Base-by-base conservation (phyloP, 768 basidiomycete genomes). In the Hygrophorus russula region DNA sequence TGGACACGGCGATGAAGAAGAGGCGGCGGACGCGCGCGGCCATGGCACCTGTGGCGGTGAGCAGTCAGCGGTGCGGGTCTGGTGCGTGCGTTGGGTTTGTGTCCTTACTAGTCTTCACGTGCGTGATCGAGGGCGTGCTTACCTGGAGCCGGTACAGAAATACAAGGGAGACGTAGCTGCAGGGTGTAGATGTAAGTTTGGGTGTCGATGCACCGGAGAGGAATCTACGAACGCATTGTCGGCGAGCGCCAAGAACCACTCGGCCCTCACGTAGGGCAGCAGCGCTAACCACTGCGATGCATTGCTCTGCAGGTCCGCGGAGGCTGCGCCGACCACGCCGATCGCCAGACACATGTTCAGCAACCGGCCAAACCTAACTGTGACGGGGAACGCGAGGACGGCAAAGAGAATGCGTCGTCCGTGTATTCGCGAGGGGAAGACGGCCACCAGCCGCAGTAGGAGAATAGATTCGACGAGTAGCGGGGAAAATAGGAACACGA, bases 401-500 rank as follows among this genome's bases (percentile, higher is more conserved):
- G 42, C 39, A 6, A 53, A 24, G 24, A 24, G 24, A 3, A 7
- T 24, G 24, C 24, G 24, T 24, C 24, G 24, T 18, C 4, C 55
- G 35, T 0, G 34, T 49, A 7, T 29, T 35, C 35, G 24, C 45
- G 51, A 47, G 0, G 66, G 64, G 43, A 59, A 67, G 7, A 69
- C 59, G 3, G 61, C 59, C 19, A 58, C 43, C 9, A 69, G 53
- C 0, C 67, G 57, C 39, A 66, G 50, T 11, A 65, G 35, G 6
- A 69, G 59, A 31, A 69, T 60, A 8, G 55, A 58, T 46, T 69
- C 66, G 15, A 65, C 56, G 36, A 66, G 51, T 1, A 64, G 37
- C 12, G 65, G 65, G 1, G 60, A 56, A 36, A 58, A 48, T 7
- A 57, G 24, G 24, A 24, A 24, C 24, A 47, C 9, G 53, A 46